A percentile compares a stretch with the other conserved stretches of the same genome.
phyloP scores from a whole-genome alignment of 345 rosid species.

The Gossypium stocksii region DNA sequence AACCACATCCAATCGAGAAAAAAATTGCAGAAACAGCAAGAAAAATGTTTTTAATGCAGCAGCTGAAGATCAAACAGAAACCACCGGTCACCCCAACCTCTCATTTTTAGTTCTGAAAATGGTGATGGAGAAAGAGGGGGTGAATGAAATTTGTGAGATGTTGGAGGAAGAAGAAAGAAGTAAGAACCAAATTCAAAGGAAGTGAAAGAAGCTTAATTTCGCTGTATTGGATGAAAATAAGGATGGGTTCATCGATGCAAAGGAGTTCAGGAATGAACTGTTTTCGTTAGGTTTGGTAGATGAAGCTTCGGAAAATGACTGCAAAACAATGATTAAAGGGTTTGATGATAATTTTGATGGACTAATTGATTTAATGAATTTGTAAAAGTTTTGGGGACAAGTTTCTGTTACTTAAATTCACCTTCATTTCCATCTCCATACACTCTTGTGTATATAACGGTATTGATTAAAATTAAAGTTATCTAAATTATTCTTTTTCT shows the following conservation, averaged over 20 bases:
- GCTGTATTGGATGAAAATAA: conserved; percentile 49
- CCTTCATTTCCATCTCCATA: not conserved
- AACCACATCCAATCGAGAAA: not conserved
- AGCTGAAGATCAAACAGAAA: not conserved
- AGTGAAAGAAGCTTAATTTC: conserved; percentile 41
- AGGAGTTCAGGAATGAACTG: conserved; percentile 42
- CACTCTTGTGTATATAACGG: too few relatives aligned
- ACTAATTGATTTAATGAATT: conserved; percentile 48
- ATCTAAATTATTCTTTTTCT: too few relatives aligned
- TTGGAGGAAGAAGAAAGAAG: conserved; percentile 34
- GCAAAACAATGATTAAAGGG: conserved; percentile 48
- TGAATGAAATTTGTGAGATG: conserved; percentile 26
- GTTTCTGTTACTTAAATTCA: conserved; percentile 28
- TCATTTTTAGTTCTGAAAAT: conserved; percentile 29
- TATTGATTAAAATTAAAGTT: too few relatives aligned
- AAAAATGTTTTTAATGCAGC: not conserved
- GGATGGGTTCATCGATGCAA: conserved; percentile 63
- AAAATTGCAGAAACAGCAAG: not conserved
- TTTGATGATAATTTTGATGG: conserved; percentile 56
- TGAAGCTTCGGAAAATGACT: conserved; percentile 43
- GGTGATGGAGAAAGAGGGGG: conserved; percentile 25
- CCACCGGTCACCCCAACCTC: conserved; percentile 7
- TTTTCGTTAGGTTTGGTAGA: conserved; percentile 30
- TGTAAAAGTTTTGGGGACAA: conserved; percentile 34
- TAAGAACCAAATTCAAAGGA: conserved; percentile 30